Conservation (phyloP, 345 rosid species). For the Ceriops decandra region DNA sequence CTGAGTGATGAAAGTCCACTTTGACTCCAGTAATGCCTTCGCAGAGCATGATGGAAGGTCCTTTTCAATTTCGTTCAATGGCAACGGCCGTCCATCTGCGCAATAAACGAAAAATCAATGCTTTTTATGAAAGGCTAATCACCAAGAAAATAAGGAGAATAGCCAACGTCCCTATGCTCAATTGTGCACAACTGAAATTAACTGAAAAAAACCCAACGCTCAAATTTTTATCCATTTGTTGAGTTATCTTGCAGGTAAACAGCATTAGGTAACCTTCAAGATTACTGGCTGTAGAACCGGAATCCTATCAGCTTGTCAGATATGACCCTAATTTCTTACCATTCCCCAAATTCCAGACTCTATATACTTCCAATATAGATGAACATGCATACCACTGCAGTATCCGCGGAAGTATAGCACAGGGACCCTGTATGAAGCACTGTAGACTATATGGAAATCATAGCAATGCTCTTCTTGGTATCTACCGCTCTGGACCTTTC, state of each 20-base stretch:
- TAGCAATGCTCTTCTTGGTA: conserved; percentile 48
- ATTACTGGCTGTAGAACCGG: not conserved
- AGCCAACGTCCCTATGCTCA: not conserved
- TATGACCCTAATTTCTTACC: not conserved
- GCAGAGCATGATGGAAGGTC: conserved; percentile 65
- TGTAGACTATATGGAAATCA: conserved; percentile 74
- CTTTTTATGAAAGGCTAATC: not conserved
- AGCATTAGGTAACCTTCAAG: not conserved
- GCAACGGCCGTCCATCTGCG: conserved; percentile 59
- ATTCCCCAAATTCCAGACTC: not conserved
- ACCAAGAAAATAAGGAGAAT: not conserved
- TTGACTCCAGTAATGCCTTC: conserved; percentile 51
- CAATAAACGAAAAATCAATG: conserved; percentile 1
- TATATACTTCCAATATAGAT: not conserved
- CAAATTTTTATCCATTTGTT: not conserved
- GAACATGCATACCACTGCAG: conserved; percentile 43
- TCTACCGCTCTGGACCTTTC: conserved; percentile 40
- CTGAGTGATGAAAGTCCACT: conserved; percentile 84
- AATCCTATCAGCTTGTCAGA: not conserved
- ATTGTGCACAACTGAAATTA: not conserved
- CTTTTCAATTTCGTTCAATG: conserved; percentile 55
- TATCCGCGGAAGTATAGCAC: conserved; percentile 74
- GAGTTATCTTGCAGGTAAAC: not conserved
- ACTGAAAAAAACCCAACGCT: not conserved
- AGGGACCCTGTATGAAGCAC: conserved; percentile 67